phyloP scores from a whole-genome alignment of 1,284 basidiomycete genomes.

The Tetrapyrgos nigripes region DNA sequence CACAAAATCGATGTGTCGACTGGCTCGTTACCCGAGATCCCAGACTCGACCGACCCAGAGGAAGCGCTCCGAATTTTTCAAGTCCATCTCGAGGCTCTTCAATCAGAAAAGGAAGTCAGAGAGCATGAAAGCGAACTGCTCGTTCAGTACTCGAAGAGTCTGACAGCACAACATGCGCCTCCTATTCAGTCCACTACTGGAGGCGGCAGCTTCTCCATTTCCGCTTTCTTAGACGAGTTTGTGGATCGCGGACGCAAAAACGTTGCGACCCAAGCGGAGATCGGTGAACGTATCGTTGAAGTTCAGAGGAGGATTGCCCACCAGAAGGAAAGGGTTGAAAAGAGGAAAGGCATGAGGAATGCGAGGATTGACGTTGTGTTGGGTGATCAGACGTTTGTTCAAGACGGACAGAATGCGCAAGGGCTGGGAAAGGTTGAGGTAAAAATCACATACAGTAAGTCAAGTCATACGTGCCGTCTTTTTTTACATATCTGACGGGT shows the following conservation, averaged over 20 bases:
- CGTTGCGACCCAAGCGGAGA: slow-evolving; percentile 37
- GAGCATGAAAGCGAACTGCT: slow-evolving; percentile 49
- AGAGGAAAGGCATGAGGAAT: slow-evolving; percentile 41
- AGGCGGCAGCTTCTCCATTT: neutral
- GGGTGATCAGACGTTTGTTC: slow-evolving; percentile 21
- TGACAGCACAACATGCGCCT: slow-evolving; percentile 49
- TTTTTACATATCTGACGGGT: neutral
- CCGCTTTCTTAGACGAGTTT: slow-evolving; percentile 48
- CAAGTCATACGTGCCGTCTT: slow-evolving; percentile 3
- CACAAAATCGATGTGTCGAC: neutral
- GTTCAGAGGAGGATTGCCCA: slow-evolving; percentile 47
- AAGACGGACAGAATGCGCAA: slow-evolving; percentile 43
- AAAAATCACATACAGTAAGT: slow-evolving; percentile 61
- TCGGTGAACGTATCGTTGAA: slow-evolving; percentile 48
- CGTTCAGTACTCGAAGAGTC: slow-evolving; percentile 47
- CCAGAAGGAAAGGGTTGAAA: slow-evolving; percentile 35
- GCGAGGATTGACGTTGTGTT: slow-evolving; percentile 48
- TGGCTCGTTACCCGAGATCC: neutral
- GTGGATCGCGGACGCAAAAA: slow-evolving; percentile 44
- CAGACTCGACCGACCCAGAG: neutral
- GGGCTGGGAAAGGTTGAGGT: slow-evolving; percentile 44
- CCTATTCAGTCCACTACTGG: slow-evolving; percentile 40
- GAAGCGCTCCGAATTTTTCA: slow-evolving; percentile 41
- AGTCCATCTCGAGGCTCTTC: slow-evolving; percentile 34
- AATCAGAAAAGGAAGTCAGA: slow-evolving; percentile 43